Conservation (phyloP, 495 filamentous ascomycete genomes). For the Trichoderma gamsii region DNA sequence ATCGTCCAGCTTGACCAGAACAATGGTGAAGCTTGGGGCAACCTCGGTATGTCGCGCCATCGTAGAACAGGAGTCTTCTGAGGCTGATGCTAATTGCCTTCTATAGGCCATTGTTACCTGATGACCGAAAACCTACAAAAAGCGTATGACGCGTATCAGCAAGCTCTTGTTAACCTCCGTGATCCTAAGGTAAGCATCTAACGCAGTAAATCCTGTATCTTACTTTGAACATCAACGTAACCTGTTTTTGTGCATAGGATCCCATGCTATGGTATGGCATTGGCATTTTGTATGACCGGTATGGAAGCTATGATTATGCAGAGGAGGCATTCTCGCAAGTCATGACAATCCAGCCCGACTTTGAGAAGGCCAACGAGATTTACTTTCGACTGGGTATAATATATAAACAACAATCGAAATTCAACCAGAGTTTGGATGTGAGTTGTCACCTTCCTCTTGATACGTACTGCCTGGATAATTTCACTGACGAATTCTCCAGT, state of each 20-base stretch:
- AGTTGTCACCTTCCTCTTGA: slow-evolving; percentile 21
- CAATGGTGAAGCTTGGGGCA: slow-evolving; percentile 96
- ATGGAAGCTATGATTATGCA: slow-evolving; percentile 93
- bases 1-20: slow-evolving; percentile 83
- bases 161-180: slow-evolving; percentile 84
- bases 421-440: slow-evolving; percentile 85
- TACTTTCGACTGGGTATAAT: slow-evolving; percentile 99
- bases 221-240: not conserved
- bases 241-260: slow-evolving; percentile 52
- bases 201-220: not conserved
- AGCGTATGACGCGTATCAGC: slow-evolving; percentile 96
- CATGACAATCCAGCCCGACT: slow-evolving; percentile 97
- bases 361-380: slow-evolving; percentile 98
- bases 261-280: slow-evolving; percentile 99
- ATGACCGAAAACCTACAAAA: slow-evolving; percentile 99
- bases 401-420: slow-evolving; percentile 98
- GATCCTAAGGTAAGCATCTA: slow-evolving; percentile 75
- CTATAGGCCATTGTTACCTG: slow-evolving; percentile 83
- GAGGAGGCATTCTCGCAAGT: slow-evolving; percentile 98
- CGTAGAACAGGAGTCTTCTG: not conserved
- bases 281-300: slow-evolving; percentile 94
- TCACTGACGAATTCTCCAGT: slow-evolving; percentile 49
- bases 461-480: slow-evolving; percentile 12
- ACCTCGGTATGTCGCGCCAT: slow-evolving; percentile 57
- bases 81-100: slow-evolving; percentile 16